Evolutionary conservation across 106 monocot species (phyloP), one percentile per base, ranked within the genome.

Genomic region (Posidonia australis): DNA sequence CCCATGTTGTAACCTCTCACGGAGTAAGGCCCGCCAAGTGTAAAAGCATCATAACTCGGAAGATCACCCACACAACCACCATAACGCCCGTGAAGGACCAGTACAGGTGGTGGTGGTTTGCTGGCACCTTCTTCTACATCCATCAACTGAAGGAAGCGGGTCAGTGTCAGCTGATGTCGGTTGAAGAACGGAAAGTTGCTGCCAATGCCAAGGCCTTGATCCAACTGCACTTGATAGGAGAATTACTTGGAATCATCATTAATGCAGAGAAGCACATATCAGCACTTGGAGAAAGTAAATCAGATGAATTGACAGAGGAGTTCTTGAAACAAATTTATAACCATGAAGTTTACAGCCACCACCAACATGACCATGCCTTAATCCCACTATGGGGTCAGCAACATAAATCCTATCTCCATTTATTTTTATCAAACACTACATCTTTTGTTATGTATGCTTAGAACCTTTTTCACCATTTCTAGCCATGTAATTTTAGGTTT

Each of bases 1-100:
- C 91, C 98, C 84, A 87, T 98, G 77, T 83, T 85, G 79, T 91
- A 98, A 20, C 91, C 98, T 27, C 98, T 76, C 1, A 98, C 91
- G 9, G 98, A 98, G 49, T 98, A 98, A 30, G 98, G 98, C 0
- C 98, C 98, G 10, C 98, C 98, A 54, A 98, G 84, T n/a, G 91
- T 83, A 64, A 98, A 98, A 13, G 91, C 91, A 76, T 98, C 98
- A 66, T 98, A 98, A 73, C 83, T 81, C 13, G 98, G 85, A 24
- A 98, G 83, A 58, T 98, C 98, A 17, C 98, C 98, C 3, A 91
- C 87, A 81, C 98, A 98, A 24, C 98, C 91, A 47, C 87, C 98
- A 71, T 98, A 98, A 62, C 83, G 91, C 7, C 98, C 88, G 63
- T 98, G 91, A 28, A 98, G 76, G 44, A 98, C 91, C 28, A 98